Evolutionary conservation across 1,139 yeast species (phyloP), one percentile per base, ranked within the genome.

Genomic region (Kodamaea suecica): DNA sequence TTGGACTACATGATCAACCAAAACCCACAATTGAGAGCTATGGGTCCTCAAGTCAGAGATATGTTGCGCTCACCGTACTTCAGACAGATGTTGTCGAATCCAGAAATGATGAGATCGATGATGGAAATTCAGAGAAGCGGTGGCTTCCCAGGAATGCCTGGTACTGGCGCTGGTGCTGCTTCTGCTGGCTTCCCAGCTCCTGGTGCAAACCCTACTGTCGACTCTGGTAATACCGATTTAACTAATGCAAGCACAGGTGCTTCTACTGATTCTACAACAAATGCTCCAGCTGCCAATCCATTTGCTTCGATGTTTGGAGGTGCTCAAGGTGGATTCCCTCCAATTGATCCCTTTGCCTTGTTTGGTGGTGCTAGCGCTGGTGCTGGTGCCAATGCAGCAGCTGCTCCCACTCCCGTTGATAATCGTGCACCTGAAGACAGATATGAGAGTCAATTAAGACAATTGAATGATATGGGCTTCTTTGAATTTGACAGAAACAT

Each of bases 381-480:
- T 6, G 56, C 54, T 10, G 57, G 50, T 34, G 52, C 52, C 30
- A 45, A 47, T 38, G 50, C 44, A 27, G 51, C 56, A n/a, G 51
- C 63, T 9, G 44, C 54, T 10, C 49, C 63, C 13, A 61, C 72
- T 13, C 78, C 80, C 4, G 74, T 63, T 10, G 97, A 90, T 52
- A 83, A 61, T 43, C 75, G 97, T 54, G 97, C 98, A 2, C 97
- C 97, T 8, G 98, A 92, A 67, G 97, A 87, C 59, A 75, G 95
- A 43, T 92, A 83, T 60, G 96, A 85, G 57, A 57, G 70, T n/a
- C 97, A 92, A 57, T 70, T 92, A 51, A 78, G 95, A 53, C 97
- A 90, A 59, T 74, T 92, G 57, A 92, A 92, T 57, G 98, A 92
- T 55, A 86, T 92, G 83, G 98, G 98, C 2, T 92, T 92, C 64